phyloP scores from a whole-genome alignment of 1,284 basidiomycete genomes.

The Leccinum idahoense region DNA sequence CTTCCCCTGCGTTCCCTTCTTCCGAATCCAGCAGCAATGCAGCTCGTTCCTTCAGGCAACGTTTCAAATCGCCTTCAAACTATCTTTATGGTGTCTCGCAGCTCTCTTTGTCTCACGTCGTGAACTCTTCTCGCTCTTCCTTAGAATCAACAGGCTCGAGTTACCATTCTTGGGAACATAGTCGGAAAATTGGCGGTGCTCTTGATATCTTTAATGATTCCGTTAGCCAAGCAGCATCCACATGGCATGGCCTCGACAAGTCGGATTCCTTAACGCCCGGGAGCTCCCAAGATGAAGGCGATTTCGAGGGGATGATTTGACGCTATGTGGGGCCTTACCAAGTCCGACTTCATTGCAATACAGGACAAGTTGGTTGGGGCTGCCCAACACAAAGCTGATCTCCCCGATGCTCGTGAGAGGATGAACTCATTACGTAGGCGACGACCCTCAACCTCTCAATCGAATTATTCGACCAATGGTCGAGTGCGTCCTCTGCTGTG shows the following conservation, averaged over 20 bases:
- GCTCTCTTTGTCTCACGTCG: slow-evolving; percentile 59
- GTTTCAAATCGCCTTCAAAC: slow-evolving; percentile 41
- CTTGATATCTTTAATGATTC: slow-evolving; percentile 47
- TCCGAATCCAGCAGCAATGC: slow-evolving; percentile 28
- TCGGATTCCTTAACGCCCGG: slow-evolving; percentile 42
- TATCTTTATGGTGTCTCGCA: slow-evolving; percentile 50
- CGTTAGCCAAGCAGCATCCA: slow-evolving; percentile 39
- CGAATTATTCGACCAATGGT: slow-evolving; percentile 58
- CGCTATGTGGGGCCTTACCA: slow-evolving; percentile 61
- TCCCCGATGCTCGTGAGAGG: slow-evolving; percentile 52
- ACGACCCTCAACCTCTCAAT: slow-evolving; percentile 75
- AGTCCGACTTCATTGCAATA: slow-evolving; percentile 61
- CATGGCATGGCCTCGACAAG: slow-evolving; percentile 62
- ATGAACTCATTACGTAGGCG: slow-evolving; percentile 59
- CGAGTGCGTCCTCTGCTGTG: slow-evolving; percentile 38
- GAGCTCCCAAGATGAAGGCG: slow-evolving; percentile 50
- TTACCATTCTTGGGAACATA: slow-evolving; percentile 73
- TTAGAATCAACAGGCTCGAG: slow-evolving; percentile 75
- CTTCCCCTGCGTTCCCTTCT: slow-evolving; percentile 44
- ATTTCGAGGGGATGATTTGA: slow-evolving; percentile 61
- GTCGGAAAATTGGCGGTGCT: slow-evolving; percentile 46
- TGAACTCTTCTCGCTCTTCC: slow-evolving; percentile 72
- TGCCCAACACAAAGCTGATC: slow-evolving; percentile 50
- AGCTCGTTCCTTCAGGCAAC: slow-evolving; percentile 51
- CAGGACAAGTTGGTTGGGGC: slow-evolving; percentile 67